Evolutionary conservation across 371 early-diverging fungal genomes (phyloP).

Genomic region (Choanephora cucurbitarum): DNA sequence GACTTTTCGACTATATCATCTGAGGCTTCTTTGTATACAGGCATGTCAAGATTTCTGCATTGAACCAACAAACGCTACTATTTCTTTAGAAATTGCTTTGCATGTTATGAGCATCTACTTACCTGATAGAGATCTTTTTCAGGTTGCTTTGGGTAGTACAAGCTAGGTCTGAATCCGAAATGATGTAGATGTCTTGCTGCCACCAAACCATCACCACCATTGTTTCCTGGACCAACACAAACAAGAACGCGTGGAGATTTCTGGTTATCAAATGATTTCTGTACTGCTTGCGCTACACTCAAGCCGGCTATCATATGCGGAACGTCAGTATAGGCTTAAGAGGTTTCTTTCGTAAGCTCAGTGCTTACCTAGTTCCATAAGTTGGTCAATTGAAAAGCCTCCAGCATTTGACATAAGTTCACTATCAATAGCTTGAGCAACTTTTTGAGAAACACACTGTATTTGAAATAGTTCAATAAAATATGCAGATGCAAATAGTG

Average conservation of each 20-base stretch:
- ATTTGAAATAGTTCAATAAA: neutral
- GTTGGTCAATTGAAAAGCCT: slow-evolving; percentile 86
- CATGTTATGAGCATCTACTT: slow-evolving; percentile 1
- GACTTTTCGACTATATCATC: slow-evolving; percentile 18
- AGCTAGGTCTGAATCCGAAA: slow-evolving; percentile 80
- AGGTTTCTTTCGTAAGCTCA: neutral
- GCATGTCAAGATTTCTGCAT: slow-evolving; percentile 67
- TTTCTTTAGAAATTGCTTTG: neutral
- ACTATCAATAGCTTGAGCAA: slow-evolving; percentile 79
- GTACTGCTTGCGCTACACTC: slow-evolving; percentile 87
- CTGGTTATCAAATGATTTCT: slow-evolving; percentile 61
- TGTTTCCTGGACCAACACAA: slow-evolving; percentile 88
- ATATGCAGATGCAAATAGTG: neutral
- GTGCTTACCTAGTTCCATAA: slow-evolving; percentile 75
- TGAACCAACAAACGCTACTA: slow-evolving; percentile 66
- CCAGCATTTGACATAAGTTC: slow-evolving; percentile 83
- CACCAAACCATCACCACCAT: slow-evolving; percentile 95
- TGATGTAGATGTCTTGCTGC: slow-evolving; percentile 87
- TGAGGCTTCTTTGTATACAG: slow-evolving; percentile 46
- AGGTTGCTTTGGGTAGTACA: slow-evolving; percentile 80
- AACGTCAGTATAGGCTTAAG: too few relatives aligned
- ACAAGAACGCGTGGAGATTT: slow-evolving; percentile 63
- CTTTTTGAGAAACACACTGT: slow-evolving; percentile 75
- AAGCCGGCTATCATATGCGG: slow-evolving; percentile 67
- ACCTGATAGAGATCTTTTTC: slow-evolving; percentile 70